phyloP scores from a whole-genome alignment of 257 asterid genomes.

The Solanum infundibuliforme region DNA sequence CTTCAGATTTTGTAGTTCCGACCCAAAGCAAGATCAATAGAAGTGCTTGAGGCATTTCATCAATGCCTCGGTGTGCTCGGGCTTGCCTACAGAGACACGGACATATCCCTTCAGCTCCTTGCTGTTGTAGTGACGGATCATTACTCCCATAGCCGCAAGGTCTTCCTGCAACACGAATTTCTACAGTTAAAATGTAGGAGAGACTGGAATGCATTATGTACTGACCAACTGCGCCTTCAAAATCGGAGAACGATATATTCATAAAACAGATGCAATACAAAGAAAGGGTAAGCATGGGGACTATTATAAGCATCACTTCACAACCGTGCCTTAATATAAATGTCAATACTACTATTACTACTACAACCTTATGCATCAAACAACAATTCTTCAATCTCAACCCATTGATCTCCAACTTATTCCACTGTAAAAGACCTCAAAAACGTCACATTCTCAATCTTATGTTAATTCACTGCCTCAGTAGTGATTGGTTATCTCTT shows the following conservation, averaged over 20 bases:
- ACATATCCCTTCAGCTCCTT: conserved; percentile 79
- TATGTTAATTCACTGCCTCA: neutral
- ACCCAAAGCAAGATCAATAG: conserved; percentile 4
- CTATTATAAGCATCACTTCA: neutral
- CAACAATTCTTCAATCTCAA: neutral
- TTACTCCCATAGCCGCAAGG: conserved; percentile 72
- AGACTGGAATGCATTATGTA: neutral
- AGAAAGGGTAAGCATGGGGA: neutral
- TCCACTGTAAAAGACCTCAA: neutral
- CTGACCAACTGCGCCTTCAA: neutral
- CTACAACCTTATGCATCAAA: neutral
- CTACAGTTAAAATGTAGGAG: neutral
- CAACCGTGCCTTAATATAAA: neutral
- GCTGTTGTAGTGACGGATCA: conserved; percentile 93
- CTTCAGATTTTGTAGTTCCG: neutral
- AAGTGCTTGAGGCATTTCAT: conserved; percentile 53
- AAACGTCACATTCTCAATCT: neutral
- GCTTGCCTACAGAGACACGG: conserved; percentile 92
- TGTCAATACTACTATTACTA: neutral
- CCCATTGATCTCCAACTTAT: neutral
- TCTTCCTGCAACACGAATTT: conserved; percentile 51
- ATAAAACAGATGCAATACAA: neutral
- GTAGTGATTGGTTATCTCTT: neutral
- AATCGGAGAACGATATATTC: neutral
- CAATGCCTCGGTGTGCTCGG: conserved; percentile 76